Evolutionary conservation across 139 green algal genomes (phyloP), one percentile per base, ranked within the genome.

Genomic region (Micractinium conductrix): DNA sequence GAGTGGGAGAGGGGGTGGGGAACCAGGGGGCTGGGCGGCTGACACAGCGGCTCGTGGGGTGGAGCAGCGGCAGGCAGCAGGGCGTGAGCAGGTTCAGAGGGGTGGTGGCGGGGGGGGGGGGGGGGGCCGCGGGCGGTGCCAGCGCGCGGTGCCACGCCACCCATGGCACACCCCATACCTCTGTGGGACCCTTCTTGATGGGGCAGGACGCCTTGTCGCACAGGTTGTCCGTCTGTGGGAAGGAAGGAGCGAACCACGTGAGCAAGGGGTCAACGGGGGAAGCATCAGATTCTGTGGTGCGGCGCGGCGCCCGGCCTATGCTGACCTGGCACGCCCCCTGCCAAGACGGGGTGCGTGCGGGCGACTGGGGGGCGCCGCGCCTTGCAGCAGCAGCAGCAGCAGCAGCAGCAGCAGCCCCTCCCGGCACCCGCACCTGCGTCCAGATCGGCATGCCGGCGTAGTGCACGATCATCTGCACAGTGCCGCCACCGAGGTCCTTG

Each of bases 391-490:
- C 68, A 1, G 12, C 37, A 33, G 37, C 19, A n/a, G 1, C 2
- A 10, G 37, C 16, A 33, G 12, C 40, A 17, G 28, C 26, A 42
- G 71, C 37, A 35, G 2, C 21, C 35, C 38, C 10, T 62, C 6
- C 5, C 53, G 19, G 30, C 44, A 14, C 24, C 30, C n/a, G 7
- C 45, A 45, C 73, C 73, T 79, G 73, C n/a, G 62, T 74, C 78
- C 78, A 83, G n/a, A 83, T 83, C 62, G 78, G 78, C 60, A 83
- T 35, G n/a, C 62, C 78, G 42, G 63, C 63, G 72, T 75, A 74
- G n/a, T 83, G 60, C 17, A 83, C 78, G 4, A 74, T 42, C 78
- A 83, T 83, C 42, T 62, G 43, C 4, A 83, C 78, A 1, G 60
- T 37, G 17, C 78, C 78, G 2, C 17, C 65, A 0, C 26, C 16